Base-by-base conservation (phyloP, 371 early-diverging fungal species). In the Mortierella sp. region DNA sequence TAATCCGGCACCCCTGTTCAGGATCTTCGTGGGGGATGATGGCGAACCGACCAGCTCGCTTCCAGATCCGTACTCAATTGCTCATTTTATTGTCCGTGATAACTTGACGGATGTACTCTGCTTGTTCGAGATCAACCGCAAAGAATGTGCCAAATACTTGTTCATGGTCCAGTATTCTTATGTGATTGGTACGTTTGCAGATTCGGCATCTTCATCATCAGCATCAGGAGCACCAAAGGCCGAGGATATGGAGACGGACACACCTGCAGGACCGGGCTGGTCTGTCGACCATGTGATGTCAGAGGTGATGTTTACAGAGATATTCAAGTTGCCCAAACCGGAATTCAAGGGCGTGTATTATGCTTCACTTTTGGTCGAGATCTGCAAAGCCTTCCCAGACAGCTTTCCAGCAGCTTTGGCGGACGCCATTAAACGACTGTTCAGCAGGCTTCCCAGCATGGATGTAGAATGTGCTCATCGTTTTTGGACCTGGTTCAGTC, bases 391-490 rank as follows among this genome's bases (percentile, higher is more conserved):
- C 9, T 89, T 90, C 56, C 83, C 81, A 24, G 82, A 84, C 30
- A 82, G 78, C n/a, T 87, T 91, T 51, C 93, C 93, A 6, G 79
- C 80, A 61, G 84, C 90, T 1, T 58, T 82, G 51, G 80, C 80
- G 18, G 71, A 70, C 39, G 80, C 86, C 2, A 82, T 93, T 28
- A 81, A 87, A 46, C 76, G 80, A 4, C 63, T 95, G 23, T 93
- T 86, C 67, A 82, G 86, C 21, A 81, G 90, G 18, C 65, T 93
- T 53, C 83, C 84, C 38, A 83, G 84, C 16, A 87, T 93, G 88
- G 97, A 97, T 78, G 87, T 90, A n/a, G 96, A 94, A 80, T 91
- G 92, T 67, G 81, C 94, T 26, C 78, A 87, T 71, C 86, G 96
- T 34, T 84, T 96, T 45, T 87, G 88, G 64, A 88, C 87, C 58